Evolutionary conservation across 805 yeast genomes (phyloP).

Genomic region (Lachancea thermotolerans): DNA sequence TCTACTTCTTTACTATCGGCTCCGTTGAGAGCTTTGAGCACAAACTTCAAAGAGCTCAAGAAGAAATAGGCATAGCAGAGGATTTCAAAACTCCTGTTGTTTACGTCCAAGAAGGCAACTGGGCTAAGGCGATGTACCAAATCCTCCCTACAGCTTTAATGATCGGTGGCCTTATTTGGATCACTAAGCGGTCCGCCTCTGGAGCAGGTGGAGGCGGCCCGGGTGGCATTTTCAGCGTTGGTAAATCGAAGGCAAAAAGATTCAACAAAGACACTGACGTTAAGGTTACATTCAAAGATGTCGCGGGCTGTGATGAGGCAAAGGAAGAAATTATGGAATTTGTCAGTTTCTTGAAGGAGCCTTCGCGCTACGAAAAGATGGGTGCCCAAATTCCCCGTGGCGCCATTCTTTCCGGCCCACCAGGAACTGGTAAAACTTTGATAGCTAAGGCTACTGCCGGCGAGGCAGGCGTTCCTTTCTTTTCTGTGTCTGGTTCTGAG

Average conservation of each 20-base stretch:
- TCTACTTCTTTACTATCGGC: conserved; percentile 70
- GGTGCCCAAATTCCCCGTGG: conserved; percentile 99
- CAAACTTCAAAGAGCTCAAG: conserved; percentile 68
- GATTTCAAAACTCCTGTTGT: conserved; percentile 72
- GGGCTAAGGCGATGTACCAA: conserved; percentile 57
- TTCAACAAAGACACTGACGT: conserved; percentile 91
- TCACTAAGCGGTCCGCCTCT: conserved; percentile 56
- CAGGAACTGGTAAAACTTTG: conserved; percentile 98
- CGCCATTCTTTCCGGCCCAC: conserved; percentile 95
- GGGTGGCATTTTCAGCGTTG: conserved; percentile 68
- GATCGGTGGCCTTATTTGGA: conserved; percentile 82
- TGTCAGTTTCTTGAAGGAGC: conserved; percentile 86
- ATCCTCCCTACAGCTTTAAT: conserved; percentile 83
- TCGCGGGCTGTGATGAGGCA: conserved; percentile 96
- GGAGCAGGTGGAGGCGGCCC: conserved; percentile 49
- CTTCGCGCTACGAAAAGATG: conserved; percentile 78
- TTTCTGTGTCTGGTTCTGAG: conserved; percentile 94
- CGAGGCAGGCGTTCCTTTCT: conserved; percentile 96
- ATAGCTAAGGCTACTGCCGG: conserved; percentile 98
- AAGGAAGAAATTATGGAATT: conserved; percentile 97
- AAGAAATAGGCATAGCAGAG: conserved; percentile 53
- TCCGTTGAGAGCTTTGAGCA: conserved; percentile 84
- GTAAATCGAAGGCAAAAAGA: conserved; percentile 83
- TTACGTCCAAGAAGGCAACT: conserved; percentile 65
- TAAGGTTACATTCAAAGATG: conserved; percentile 83